Percentiles rank a stretch among this genome's conserved stretches.
Conservation (phyloP, 305 asterid species). For the Solanum aculeatissimum region DNA sequence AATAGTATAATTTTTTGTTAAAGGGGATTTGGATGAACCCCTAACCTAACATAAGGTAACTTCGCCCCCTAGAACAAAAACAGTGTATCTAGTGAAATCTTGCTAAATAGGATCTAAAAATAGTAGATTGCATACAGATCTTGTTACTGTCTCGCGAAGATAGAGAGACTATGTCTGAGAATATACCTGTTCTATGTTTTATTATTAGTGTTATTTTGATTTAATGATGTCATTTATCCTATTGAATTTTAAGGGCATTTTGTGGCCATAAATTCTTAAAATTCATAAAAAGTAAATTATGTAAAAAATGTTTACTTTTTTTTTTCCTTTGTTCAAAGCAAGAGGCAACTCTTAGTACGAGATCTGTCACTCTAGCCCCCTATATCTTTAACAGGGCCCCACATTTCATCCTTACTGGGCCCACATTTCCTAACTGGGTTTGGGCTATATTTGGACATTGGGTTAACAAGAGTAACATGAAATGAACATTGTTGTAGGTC, state of each 20-base stretch:
- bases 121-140: too few relatives aligned
- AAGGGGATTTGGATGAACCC: too few relatives aligned
- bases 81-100: too few relatives aligned
- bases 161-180: too few relatives aligned
- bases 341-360: background rate
- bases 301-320: background rate
- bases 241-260: too few relatives aligned
- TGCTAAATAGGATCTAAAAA: too few relatives aligned
- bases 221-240: background rate
- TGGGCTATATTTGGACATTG: background rate
- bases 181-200: background rate
- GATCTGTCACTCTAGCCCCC: background rate
- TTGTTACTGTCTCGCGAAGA: too few relatives aligned
- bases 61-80: too few relatives aligned
- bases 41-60: too few relatives aligned
- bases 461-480: background rate
- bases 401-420: background rate
- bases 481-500: background rate
- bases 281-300: background rate
- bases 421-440: background rate
- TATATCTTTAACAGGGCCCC: conserved; percentile 5
- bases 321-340: background rate
- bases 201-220: background rate
- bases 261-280: background rate
- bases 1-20: too few relatives aligned